Evolutionary conservation across 140 eudicot genomes (phyloP).

Genomic region (Ambrosia hybrid): DNA sequence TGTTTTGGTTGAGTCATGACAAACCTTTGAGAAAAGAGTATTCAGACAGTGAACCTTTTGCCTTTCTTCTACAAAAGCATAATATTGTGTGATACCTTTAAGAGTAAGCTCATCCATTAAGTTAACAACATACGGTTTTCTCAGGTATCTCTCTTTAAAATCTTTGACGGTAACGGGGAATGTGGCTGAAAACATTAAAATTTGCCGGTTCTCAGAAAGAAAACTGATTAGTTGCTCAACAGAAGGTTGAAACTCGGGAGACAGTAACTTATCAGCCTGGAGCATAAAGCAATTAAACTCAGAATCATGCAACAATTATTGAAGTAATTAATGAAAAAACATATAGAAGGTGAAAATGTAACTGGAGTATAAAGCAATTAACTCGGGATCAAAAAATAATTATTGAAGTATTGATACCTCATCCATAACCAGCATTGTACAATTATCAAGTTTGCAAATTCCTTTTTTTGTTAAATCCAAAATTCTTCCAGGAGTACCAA

Average conservation of each 20-base stretch:
- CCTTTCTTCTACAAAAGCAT: constrained; percentile 80
- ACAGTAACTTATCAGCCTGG: constrained; percentile 80
- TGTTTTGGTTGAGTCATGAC: constrained; percentile 21
- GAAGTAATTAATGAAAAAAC: not conserved
- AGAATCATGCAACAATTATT: not conserved
- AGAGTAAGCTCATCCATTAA: constrained; percentile 86
- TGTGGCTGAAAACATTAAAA: constrained; percentile 80
- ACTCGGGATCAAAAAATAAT: not conserved
- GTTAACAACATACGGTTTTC: constrained; percentile 67
- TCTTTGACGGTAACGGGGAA: constrained; percentile 76
- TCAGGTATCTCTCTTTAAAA: constrained; percentile 63
- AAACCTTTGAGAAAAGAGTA: constrained; percentile 77
- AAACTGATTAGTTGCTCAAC: constrained; percentile 54
- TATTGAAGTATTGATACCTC: constrained; percentile 46
- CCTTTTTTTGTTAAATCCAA: constrained; percentile 74
- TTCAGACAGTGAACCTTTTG: constrained; percentile 83
- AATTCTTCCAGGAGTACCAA: constrained; percentile 81
- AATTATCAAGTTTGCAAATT: constrained; percentile 51
- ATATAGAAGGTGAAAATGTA: no score
- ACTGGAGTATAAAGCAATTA: constrained; percentile 32
- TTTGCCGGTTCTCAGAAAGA: constrained; percentile 66
- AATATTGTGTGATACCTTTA: constrained; percentile 69
- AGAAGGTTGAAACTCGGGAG: constrained; percentile 79
- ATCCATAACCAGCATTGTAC: constrained; percentile 74
- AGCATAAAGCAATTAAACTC: not conserved